Base-by-base conservation (phyloP, 2,329 filamentous ascomycete genomes). In the Drechslerella dactyloides region DNA sequence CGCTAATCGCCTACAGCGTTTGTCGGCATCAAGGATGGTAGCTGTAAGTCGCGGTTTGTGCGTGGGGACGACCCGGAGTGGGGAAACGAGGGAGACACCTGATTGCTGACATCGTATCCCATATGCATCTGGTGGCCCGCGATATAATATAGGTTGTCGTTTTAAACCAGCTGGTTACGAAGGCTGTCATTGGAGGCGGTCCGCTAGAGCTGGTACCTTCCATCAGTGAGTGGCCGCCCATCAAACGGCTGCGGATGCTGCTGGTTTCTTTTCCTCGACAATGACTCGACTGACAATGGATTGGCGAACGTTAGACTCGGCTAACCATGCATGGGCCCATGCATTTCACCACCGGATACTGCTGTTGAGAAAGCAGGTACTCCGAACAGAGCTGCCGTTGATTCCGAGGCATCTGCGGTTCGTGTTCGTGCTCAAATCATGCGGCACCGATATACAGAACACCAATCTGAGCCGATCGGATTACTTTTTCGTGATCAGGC, bases 391-490 rank as follows among this genome's bases (percentile, higher is more conserved):
- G 37, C 60, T 46, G 51, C 33, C 23, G 33, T 37, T 44, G 33
- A 50, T 44, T 57, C 60, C 65, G 40, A 72, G 68, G 42, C 68
- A 57, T 61, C 13, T 72, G 35, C 68, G 68, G 40, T 72, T 72
- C 51, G 62, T 72, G 33, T 72, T 72, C 60, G 55, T 72, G 5
- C 60, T 72, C 13, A 72, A 72, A 30, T 72, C 68, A 19, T 44
- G 23, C 2, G 68, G 68, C n/a, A 51, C 64, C 15, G 60, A 65
- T 48, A 65, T 65, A 10, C 68, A 72, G 19, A 72, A 65, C 54
- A 72, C 68, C 37, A 65, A 65, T 35, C 24, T 72, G 21, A 65
- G 60, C 52, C 54, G 68, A 8, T 54, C 68, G 24, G 68, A 65
- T 37, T 55, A 61, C 42, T 72, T 65, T 42, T 72, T 65, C 35